Conservation (phyloP, 495 filamentous ascomycete genomes). For the Cetradonia linearis region DNA sequence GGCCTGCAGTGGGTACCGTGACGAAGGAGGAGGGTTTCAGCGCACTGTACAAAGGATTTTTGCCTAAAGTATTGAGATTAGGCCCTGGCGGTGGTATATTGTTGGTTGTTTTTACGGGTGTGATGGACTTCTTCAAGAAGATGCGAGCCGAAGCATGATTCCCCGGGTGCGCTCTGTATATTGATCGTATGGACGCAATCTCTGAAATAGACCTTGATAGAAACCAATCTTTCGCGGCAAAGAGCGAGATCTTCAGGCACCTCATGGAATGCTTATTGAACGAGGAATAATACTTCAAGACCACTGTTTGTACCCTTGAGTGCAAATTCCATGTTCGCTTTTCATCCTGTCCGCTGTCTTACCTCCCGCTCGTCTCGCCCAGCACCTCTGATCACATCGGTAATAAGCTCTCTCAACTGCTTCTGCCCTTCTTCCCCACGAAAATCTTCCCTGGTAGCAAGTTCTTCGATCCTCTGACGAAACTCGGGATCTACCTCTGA, state of each 20-base stretch:
- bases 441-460: slow-evolving; percentile 64
- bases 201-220: not conserved
- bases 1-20: slow-evolving; percentile 70
- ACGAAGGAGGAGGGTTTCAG: slow-evolving; percentile 87
- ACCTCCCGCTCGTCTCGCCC: slow-evolving; percentile 48
- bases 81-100: slow-evolving; percentile 88
- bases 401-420: slow-evolving; percentile 56
- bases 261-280: not conserved
- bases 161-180: slow-evolving; percentile 7
- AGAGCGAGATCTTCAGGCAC: not conserved
- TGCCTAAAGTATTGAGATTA: slow-evolving; percentile 85
- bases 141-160: slow-evolving; percentile 31
- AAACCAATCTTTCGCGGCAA: not conserved
- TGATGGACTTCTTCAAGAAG: slow-evolving; percentile 82
- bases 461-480: slow-evolving; percentile 61
- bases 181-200: not conserved
- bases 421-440: slow-evolving; percentile 58
- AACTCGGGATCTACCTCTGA: slow-evolving; percentile 63
- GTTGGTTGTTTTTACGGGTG: slow-evolving; percentile 81
- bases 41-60: slow-evolving; percentile 94
- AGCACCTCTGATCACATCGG: slow-evolving; percentile 53
- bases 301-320: not conserved
- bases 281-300: not conserved
- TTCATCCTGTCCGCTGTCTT: slow-evolving; percentile 35
- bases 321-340: not conserved